These are phyloP conservation scores for Aquilaria yunnanensis DNA, from an alignment of 345 rosid genomes.

Conservation along the genomic window DNA sequence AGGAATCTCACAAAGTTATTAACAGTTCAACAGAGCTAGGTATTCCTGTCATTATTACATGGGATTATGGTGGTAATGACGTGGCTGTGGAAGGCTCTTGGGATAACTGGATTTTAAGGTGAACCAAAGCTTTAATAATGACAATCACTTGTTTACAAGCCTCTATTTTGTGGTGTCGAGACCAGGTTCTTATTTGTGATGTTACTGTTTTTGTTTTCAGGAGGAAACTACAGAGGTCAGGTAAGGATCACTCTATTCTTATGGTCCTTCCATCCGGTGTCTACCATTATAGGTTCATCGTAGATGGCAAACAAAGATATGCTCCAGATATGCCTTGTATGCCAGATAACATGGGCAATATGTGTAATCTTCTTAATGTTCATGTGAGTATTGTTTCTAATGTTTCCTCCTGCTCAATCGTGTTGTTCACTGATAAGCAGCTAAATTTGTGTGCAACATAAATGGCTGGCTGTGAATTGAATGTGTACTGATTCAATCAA, in stretches of 20 bases:
- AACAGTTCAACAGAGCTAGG: slow-evolving; percentile 47
- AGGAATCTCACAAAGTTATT: slow-evolving; percentile 39
- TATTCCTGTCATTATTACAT: slow-evolving; percentile 70
- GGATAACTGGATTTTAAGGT: slow-evolving; percentile 90
- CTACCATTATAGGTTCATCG: slow-evolving; percentile 83
- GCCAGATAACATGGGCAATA: slow-evolving; percentile 56
- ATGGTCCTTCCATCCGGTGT: slow-evolving; percentile 74
- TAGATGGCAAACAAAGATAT: slow-evolving; percentile 83
- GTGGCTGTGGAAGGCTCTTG: slow-evolving; percentile 91
- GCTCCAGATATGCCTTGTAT: slow-evolving; percentile 72
- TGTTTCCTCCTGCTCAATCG: slow-evolving; percentile 3
- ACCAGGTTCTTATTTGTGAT: background rate
- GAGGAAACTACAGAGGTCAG: slow-evolving; percentile 69
- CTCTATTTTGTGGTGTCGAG: background rate
- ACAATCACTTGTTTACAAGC: background rate
- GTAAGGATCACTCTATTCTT: slow-evolving; percentile 74
- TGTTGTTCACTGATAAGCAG: background rate
- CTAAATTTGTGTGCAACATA: too few species aligned
- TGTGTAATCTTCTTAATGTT: slow-evolving; percentile 82
- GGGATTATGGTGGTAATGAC: slow-evolving; percentile 86
- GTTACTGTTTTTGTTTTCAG: slow-evolving; percentile 32
- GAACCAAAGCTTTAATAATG: slow-evolving; percentile 2
- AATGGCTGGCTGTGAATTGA: too few species aligned
- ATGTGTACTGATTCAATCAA: too few species aligned
- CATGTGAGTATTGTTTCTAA: slow-evolving; percentile 41